Evolutionary conservation across 2,329 filamentous ascomycete genomes (phyloP), one percentile per base, ranked within the genome.

Genomic region (Cladobotryum mycophilum): DNA sequence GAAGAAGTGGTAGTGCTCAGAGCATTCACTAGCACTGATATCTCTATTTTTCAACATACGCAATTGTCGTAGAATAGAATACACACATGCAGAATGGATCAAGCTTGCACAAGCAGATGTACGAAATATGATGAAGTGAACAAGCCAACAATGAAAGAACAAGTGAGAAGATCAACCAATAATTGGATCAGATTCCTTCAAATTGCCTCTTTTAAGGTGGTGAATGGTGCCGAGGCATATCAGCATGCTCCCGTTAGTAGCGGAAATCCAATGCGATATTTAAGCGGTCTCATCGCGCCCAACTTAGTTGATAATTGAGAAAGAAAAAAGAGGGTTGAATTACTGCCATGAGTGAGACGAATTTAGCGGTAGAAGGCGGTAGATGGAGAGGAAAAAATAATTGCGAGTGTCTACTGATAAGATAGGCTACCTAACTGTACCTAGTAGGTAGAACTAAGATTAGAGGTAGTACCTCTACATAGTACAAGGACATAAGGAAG

Each of bases 261-360:
- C 70, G 71, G 73, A 76, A 73, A 67, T 68, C 68, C 71, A 71
- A 78, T 84, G 68, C 72, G 69, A 50, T 75, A 66, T 68, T 71
- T 65, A 54, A 78, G 79, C 80, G 78, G 74, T 75, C 83, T 87
- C 86, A 79, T 90, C 85, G 85, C 76, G 67, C 81, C 83, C 85
- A 84, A n/a, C n/a, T n/a, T 89, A 89, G 85, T 89, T 88, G 82
- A 78, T 81, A 70, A 67, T 71, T 76, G 78, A 72, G 67, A 71
- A 70, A 74, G 62, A 60, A 55, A 61, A 49, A 58, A 48, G 48
- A 52, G 42, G 48, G 52, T 37, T 47, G 48, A 56, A 56, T 58
- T 45, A 8, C 9, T 33, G 8, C 6, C 9, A 6, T 8, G 12
- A 15, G 38, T 17, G 41, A 14, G 20, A 33, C 9, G 5, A 44